These are phyloP conservation scores for Leccinum proximum DNA, from an alignment of 1,284 basidiomycete species.

Conservation along the genomic window DNA sequence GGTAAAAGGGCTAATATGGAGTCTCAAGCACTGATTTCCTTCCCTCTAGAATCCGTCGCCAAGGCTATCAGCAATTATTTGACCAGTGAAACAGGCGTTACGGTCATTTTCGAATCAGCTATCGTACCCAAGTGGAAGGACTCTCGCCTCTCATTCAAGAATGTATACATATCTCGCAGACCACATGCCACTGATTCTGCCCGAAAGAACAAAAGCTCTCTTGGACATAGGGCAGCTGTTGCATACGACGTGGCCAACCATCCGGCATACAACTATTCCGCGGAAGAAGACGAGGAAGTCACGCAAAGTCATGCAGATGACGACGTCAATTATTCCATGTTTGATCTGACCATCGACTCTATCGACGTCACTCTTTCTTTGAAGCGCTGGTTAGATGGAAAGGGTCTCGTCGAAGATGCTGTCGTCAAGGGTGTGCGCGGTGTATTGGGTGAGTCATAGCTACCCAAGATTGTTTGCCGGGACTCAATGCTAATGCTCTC, in stretches of 20 bases:
- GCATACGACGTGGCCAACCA: slow-evolving; percentile 77
- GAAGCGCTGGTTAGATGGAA: slow-evolving; percentile 93
- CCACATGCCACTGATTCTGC: slow-evolving; percentile 36
- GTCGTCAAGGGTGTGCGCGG: slow-evolving; percentile 94
- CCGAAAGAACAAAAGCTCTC: slow-evolving; percentile 17
- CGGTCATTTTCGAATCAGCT: slow-evolving; percentile 95
- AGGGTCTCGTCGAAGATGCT: slow-evolving; percentile 90
- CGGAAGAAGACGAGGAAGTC: slow-evolving; percentile 44
- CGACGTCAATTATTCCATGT: slow-evolving; percentile 79
- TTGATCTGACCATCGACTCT: slow-evolving; percentile 90
- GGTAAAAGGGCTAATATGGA: neutral
- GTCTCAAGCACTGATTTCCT: slow-evolving; percentile 1
- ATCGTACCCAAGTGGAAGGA: slow-evolving; percentile 99
- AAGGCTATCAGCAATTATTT: slow-evolving; percentile 91
- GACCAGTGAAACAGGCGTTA: slow-evolving; percentile 91
- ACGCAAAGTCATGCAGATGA: slow-evolving; percentile 36
- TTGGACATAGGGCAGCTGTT: slow-evolving; percentile 52
- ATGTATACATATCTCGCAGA: slow-evolving; percentile 91
- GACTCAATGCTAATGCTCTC: neutral
- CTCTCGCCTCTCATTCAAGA: slow-evolving; percentile 94
- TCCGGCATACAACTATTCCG: slow-evolving; percentile 62
- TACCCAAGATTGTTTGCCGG: neutral
- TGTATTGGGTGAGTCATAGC: slow-evolving; percentile 67
- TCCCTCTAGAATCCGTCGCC: slow-evolving; percentile 75
- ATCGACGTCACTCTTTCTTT: slow-evolving; percentile 97